Conservation (phyloP, 2,329 filamentous ascomycete genomes). For the Scedosporium minutisporum region DNA sequence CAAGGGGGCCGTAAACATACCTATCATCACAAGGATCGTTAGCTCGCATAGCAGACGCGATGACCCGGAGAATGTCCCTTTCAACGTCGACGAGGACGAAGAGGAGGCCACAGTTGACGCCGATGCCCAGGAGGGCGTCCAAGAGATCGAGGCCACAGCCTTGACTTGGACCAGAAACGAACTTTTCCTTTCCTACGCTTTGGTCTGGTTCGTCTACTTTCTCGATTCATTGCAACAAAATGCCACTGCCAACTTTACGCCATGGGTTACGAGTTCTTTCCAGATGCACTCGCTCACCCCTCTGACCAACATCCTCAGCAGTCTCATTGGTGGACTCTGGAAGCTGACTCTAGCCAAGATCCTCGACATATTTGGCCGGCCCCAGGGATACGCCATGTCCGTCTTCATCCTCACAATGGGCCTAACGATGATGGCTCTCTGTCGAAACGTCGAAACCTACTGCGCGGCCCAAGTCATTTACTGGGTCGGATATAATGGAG, state of each 20-base stretch:
- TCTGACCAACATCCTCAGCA: slow-evolving; percentile 40
- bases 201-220: slow-evolving; percentile 39
- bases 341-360: slow-evolving; percentile 56
- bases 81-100: neutral
- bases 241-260: slow-evolving; percentile 23
- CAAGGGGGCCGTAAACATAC: neutral
- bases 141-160: slow-evolving; percentile 29
- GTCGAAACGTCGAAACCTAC: slow-evolving; percentile 31
- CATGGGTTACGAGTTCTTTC: slow-evolving; percentile 39
- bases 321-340: slow-evolving; percentile 45
- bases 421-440: slow-evolving; percentile 54
- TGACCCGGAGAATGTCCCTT: neutral
- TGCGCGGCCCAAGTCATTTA: slow-evolving; percentile 56
- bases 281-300: slow-evolving; percentile 40
- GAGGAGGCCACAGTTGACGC: neutral
- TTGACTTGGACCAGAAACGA: slow-evolving; percentile 27
- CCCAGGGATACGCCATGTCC: slow-evolving; percentile 48
- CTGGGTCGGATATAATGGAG: slow-evolving; percentile 47
- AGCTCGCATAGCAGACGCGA: neutral
- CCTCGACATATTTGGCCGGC: slow-evolving; percentile 55
- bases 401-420: slow-evolving; percentile 36
- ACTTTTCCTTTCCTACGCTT: slow-evolving; percentile 26
- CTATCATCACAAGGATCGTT: neutral
- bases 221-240: slow-evolving; percentile 33
- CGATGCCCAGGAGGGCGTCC: slow-evolving; percentile 23